phyloP scores from a whole-genome alignment of 2,329 filamentous ascomycete species.

The Calonectria fujianensis region DNA sequence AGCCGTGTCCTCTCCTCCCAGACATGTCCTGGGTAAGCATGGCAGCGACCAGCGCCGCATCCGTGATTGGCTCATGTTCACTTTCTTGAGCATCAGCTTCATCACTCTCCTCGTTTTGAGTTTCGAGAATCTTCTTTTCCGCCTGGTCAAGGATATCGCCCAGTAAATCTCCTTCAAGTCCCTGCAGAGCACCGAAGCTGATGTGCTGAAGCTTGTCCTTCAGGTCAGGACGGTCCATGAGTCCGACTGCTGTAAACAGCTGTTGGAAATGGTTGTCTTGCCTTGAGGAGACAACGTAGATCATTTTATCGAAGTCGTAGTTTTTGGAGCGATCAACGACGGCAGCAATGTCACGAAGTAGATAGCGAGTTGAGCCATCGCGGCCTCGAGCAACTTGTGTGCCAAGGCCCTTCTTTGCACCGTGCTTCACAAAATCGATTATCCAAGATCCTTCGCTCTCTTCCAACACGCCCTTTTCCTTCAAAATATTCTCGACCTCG shows the following conservation, averaged over 20 bases:
- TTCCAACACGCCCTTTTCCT: constrained; percentile 76
- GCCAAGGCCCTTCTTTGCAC: constrained; percentile 79
- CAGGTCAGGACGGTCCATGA: constrained; percentile 58
- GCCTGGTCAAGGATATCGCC: constrained; percentile 34
- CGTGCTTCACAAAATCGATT: constrained; percentile 82
- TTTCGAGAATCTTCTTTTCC: constrained; percentile 19
- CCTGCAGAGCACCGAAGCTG: constrained; percentile 66
- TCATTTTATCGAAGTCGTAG: constrained; percentile 83
- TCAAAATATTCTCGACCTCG: constrained; percentile 74
- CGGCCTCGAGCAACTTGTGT: constrained; percentile 80
- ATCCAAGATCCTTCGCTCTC: constrained; percentile 79
- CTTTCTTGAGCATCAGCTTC: background rate
- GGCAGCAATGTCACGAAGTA: constrained; percentile 83
- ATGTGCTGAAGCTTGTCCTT: constrained; percentile 58
- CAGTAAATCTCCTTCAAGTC: constrained; percentile 64
- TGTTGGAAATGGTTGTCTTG: constrained; percentile 80
- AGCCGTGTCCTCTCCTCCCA: constrained; percentile 47
- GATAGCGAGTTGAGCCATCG: constrained; percentile 63
- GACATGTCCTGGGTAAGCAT: constrained; percentile 48
- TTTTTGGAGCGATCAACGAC: constrained; percentile 76
- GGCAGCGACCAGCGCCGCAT: constrained; percentile 30
- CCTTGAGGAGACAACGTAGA: constrained; percentile 83
- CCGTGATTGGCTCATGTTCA: constrained; percentile 1
- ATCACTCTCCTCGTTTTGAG: constrained; percentile 18
- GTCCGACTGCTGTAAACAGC: constrained; percentile 56